Evolutionary conservation across 495 filamentous ascomycete species (phyloP).

Genomic region (Lasiosphaeriaceae sp.): DNA sequence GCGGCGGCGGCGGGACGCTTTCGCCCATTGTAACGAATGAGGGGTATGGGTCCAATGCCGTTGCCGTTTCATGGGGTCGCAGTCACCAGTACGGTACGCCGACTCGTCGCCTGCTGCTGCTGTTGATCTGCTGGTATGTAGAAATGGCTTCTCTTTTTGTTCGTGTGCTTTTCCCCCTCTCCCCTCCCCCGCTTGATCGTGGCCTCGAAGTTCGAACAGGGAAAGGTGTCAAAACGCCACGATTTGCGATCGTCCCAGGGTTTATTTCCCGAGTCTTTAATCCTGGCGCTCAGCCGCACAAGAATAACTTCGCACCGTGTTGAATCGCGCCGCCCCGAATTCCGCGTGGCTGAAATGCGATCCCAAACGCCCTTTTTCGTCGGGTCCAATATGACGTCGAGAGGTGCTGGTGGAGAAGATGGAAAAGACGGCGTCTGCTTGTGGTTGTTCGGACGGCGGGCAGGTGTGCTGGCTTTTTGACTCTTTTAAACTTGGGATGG

Average conservation of each 20-base stretch:
- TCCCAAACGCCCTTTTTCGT: not conserved
- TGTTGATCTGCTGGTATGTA: not conserved
- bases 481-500: not conserved
- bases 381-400: not conserved
- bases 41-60: not conserved
- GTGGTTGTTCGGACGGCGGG: not conserved
- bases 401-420: not conserved
- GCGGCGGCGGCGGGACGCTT: not conserved
- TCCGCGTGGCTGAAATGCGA: not conserved
- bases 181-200: no score
- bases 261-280: not conserved
- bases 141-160: no score
- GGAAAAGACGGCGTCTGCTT: no score
- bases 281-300: not conserved
- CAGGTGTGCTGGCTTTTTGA: not conserved
- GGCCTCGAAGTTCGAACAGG: no score
- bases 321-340: not conserved
- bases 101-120: not conserved
- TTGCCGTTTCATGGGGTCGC: not conserved
- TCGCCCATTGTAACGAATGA: not conserved
- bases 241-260: not conserved
- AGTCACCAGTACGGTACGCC: not conserved
- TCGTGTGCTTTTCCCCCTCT: no score
- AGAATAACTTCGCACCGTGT: no score
- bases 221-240: not conserved